Conservation (phyloP, 345 rosid species). For the Hibiscus syriacus region DNA sequence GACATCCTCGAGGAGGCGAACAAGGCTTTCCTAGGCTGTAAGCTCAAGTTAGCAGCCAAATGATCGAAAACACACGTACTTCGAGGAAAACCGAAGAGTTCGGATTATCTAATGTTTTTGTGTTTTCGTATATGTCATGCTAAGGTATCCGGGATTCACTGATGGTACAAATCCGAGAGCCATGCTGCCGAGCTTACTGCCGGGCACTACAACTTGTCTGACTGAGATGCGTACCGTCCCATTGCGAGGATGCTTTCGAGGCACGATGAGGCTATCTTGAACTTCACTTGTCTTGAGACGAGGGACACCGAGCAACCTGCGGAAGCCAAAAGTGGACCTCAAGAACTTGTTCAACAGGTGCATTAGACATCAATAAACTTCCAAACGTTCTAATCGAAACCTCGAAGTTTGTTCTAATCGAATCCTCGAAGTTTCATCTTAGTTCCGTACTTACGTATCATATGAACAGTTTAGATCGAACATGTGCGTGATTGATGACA, state of each 20-base stretch:
- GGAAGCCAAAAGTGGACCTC: constrained; percentile 57
- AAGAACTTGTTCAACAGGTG: constrained; percentile 79
- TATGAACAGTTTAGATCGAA: no score
- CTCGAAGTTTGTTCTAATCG: no score
- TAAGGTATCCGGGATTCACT: constrained; percentile 81
- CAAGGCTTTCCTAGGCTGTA: constrained; percentile 53
- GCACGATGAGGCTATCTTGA: constrained; percentile 47
- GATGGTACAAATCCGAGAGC: constrained; percentile 68
- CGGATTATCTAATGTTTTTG: neutral
- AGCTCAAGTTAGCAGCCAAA: constrained; percentile 75
- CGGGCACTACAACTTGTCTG: constrained; percentile 56
- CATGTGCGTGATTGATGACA: constrained; percentile 8
- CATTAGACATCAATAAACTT: neutral
- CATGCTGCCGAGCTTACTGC: constrained; percentile 88
- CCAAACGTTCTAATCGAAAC: neutral
- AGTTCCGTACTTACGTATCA: no score
- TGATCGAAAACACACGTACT: neutral
- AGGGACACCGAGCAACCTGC: constrained; percentile 50
- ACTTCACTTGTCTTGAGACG: constrained; percentile 89
- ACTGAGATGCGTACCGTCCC: constrained; percentile 71
- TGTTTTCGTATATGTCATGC: neutral
- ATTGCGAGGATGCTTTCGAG: constrained; percentile 66
- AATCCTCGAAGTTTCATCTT: neutral
- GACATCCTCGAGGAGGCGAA: constrained; percentile 73
- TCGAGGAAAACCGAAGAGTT: neutral